Conservation (phyloP, 2,329 filamentous ascomycete genomes). For the Aquanectria penicillioides region DNA sequence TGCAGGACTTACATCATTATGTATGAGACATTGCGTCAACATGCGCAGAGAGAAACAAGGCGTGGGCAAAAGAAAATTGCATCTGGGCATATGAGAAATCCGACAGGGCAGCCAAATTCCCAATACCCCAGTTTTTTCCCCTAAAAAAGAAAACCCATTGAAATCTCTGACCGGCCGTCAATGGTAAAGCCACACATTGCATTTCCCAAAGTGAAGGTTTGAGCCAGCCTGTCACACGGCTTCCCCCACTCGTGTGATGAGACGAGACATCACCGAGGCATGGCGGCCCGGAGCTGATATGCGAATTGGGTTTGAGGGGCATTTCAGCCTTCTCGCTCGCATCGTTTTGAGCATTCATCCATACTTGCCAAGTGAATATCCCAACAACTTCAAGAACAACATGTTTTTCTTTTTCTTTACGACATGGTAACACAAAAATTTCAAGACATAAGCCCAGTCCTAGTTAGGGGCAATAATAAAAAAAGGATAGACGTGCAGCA, state of each 20-base stretch:
- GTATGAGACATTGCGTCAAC: constrained; percentile 26
- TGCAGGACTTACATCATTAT: constrained; percentile 27
- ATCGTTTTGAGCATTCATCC: not conserved
- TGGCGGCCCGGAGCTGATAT: constrained; percentile 15
- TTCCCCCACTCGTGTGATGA: constrained; percentile 19
- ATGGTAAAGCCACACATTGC: constrained; percentile 12
- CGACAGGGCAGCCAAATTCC: not conserved
- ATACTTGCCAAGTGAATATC: not conserved
- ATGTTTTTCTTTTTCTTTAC: not conserved
- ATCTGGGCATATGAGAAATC: constrained; percentile 1
- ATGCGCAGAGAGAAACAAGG: constrained; percentile 12
- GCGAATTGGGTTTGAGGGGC: not conserved
- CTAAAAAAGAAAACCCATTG: constrained; percentile 17
- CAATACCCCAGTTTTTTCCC: constrained; percentile 25
- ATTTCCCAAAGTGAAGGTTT: constrained; percentile 18
- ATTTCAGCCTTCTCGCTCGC: not conserved
- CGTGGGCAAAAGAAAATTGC: constrained; percentile 17
- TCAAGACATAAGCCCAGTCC: constrained; percentile 15
- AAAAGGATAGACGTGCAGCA: constrained; percentile 23
- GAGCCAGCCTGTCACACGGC: constrained; percentile 31
- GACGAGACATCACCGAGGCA: constrained; percentile 19
- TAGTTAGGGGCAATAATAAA: not conserved
- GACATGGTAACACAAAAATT: not conserved
- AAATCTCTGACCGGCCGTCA: constrained; percentile 10
- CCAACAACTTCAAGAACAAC: not conserved